These are phyloP conservation scores for Ramularia collo-cygni DNA, from an alignment of 2,329 filamentous ascomycete genomes.

Conservation along the genomic window DNA sequence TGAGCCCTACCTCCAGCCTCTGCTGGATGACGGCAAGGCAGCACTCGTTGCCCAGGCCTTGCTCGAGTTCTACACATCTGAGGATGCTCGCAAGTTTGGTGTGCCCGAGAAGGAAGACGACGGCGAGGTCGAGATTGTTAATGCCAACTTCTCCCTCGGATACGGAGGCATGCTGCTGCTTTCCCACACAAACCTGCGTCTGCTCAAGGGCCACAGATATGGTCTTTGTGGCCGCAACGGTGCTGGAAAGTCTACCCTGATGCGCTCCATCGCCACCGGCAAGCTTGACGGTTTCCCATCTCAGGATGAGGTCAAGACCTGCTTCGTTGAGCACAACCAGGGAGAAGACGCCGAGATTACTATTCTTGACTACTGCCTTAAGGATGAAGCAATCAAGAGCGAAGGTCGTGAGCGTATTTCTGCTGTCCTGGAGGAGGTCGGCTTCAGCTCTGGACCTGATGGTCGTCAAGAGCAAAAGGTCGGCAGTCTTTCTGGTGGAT, in stretches of 20 bases:
- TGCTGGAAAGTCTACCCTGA: constrained; percentile 97
- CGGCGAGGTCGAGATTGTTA: constrained; percentile 92
- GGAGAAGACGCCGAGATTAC: constrained; percentile 95
- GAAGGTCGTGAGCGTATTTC: constrained; percentile 76
- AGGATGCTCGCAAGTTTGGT: constrained; percentile 83
- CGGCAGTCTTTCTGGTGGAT: constrained; percentile 91
- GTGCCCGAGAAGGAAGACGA: constrained; percentile 80
- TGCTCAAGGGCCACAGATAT: constrained; percentile 95
- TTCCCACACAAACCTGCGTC: constrained; percentile 88
- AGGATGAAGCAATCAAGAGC: constrained; percentile 77
- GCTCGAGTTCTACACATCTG: constrained; percentile 70
- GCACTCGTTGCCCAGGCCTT: constrained; percentile 64
- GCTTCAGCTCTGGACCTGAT: constrained; percentile 83
- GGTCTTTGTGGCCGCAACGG: constrained; percentile 96
- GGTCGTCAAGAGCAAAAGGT: constrained; percentile 85
- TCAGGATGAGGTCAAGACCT: constrained; percentile 86
- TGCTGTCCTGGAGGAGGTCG: constrained; percentile 79
- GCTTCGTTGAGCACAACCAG: constrained; percentile 99
- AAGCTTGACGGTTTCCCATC: constrained; percentile 96
- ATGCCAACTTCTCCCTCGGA: constrained; percentile 92
- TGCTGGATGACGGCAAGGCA: constrained; percentile 58
- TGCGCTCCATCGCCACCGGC: constrained; percentile 90
- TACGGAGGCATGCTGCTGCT: constrained; percentile 97
- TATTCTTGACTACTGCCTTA: constrained; percentile 86
- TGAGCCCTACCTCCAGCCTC: constrained; percentile 65